These are phyloP conservation scores for Podospora pseudoanserina DNA, from an alignment of 495 filamentous ascomycete species.

Conservation along the genomic window DNA sequence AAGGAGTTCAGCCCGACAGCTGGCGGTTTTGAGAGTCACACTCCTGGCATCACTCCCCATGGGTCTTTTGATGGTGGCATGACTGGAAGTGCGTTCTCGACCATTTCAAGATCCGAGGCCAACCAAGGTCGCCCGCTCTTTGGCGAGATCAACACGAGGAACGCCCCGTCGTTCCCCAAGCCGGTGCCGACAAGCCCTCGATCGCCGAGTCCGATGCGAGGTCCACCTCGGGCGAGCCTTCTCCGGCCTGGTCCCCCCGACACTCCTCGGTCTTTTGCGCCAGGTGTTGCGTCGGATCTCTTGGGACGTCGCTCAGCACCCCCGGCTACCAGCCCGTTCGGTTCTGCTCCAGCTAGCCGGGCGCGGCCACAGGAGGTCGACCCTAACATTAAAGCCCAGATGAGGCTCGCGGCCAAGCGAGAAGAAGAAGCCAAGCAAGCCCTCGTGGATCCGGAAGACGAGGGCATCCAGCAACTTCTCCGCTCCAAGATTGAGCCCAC, in stretches of 20 bases:
- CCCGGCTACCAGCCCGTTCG: slow-evolving; percentile 12
- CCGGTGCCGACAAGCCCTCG: slow-evolving; percentile 61
- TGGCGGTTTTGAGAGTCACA: slow-evolving; percentile 41
- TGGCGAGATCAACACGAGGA: slow-evolving; percentile 55
- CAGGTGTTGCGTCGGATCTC: slow-evolving; percentile 48
- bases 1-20: slow-evolving; percentile 62
- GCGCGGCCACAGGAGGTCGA: slow-evolving; percentile 28
- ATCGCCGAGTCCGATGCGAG: slow-evolving; percentile 75
- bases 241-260: slow-evolving; percentile 43
- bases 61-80: slow-evolving; percentile 60
- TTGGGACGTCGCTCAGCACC: slow-evolving; percentile 34
- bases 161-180: slow-evolving; percentile 54
- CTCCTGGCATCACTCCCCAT: slow-evolving; percentile 58
- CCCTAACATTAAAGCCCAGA: slow-evolving; percentile 38
- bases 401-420: slow-evolving; percentile 39
- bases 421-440: slow-evolving; percentile 48
- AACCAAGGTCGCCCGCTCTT: slow-evolving; percentile 52
- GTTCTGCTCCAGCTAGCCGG: slow-evolving; percentile 15
- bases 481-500: slow-evolving; percentile 46
- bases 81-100: slow-evolving; percentile 41
- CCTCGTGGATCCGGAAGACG: slow-evolving; percentile 55
- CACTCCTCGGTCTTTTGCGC: slow-evolving; percentile 52
- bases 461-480: slow-evolving; percentile 49
- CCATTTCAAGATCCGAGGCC: slow-evolving; percentile 45
- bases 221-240: slow-evolving; percentile 42